A percentile compares a stretch with the other conserved stretches of the same genome.
Evolutionary conservation across 371 early-diverging fungal genomes (phyloP).

Genomic region (Dentiscutata heterogama): DNA sequence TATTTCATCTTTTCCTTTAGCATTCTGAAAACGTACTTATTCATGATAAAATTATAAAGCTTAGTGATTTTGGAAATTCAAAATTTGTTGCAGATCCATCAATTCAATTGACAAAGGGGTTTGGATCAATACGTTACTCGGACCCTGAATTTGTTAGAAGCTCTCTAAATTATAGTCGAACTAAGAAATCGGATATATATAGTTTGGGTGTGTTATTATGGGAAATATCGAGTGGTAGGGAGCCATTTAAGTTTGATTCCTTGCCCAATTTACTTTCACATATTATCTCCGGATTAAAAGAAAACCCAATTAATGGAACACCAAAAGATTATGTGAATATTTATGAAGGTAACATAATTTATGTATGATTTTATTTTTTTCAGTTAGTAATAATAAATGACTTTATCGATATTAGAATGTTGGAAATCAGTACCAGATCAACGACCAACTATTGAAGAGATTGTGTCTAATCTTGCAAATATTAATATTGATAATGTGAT

Average conservation of each 20-base stretch:
- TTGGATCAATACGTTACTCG: background rate
- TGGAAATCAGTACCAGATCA: background rate
- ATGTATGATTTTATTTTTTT: background rate
- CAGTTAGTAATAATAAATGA: background rate
- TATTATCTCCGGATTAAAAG: background rate
- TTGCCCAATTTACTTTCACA: background rate
- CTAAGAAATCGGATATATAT: conserved; percentile 13
- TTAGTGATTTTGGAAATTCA: conserved; percentile 15
- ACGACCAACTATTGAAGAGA: background rate
- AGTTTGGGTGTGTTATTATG: background rate
- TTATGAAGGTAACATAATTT: background rate
- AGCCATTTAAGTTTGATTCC: background rate
- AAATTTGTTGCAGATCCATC: background rate
- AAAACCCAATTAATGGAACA: background rate
- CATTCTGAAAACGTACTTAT: conserved; percentile 2
- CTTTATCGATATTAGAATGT: background rate
- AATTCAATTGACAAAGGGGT: background rate
- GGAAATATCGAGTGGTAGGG: conserved; percentile 18
- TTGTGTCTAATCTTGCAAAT: too few relatives aligned
- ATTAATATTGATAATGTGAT: too few relatives aligned
- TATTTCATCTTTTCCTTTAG: background rate
- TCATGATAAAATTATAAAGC: background rate
- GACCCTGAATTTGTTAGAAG: background rate
- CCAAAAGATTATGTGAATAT: too few relatives aligned
- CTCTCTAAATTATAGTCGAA: background rate